Base-by-base conservation (phyloP, 129 eudicot genomes). In the Tanacetum coccineum region DNA sequence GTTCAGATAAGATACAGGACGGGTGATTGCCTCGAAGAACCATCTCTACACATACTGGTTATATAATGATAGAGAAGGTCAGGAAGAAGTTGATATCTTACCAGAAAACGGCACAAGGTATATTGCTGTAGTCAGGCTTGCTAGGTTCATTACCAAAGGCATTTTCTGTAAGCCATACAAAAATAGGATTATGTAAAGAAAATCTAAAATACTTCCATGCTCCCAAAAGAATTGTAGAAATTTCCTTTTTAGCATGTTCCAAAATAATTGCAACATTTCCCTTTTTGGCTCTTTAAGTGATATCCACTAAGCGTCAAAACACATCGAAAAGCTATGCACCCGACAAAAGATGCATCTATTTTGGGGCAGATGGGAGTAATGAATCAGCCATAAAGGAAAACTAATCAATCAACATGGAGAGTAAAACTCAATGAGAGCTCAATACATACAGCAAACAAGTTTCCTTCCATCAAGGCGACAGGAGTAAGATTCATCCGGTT, bases 401-500 rank as follows among this genome's bases (percentile, higher is more conserved):
- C 9, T 8, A 12, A 46, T 59, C 18, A 62, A 51, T 44, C 25
- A 46, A 47, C 15, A 26, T 32, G 1, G 6, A 13, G 36, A 64
- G 60, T 5, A 73, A 5, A 59, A 47, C 9, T 39, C 8, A 13
- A 46, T 1, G 62, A 6, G 22, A 67, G 18, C 50, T 7, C 48
- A 70, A 21, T 46, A 76, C 95, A 68, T 86, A 93, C 98, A 6
- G 96, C 96, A 73, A 93, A 88, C 50, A 79, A 71, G 67, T 85
- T 82, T 77, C 95, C 98, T 79, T 93, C 98, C 96, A 85, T 86
- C 64, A 93, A 79, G 57, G 98, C 98, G 2, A 93, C 92, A 51
- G 98, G 98, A 70, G 98, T 93, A 66, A 93, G 98, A 81, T 93
- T 88, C 86, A 93, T 84, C 56, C 96, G 79, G 59, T 93, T 88